Evolutionary conservation across 2,329 filamentous ascomycete species (phyloP), one percentile per base, ranked within the genome.

Genomic region (Alternaria ethzedia): DNA sequence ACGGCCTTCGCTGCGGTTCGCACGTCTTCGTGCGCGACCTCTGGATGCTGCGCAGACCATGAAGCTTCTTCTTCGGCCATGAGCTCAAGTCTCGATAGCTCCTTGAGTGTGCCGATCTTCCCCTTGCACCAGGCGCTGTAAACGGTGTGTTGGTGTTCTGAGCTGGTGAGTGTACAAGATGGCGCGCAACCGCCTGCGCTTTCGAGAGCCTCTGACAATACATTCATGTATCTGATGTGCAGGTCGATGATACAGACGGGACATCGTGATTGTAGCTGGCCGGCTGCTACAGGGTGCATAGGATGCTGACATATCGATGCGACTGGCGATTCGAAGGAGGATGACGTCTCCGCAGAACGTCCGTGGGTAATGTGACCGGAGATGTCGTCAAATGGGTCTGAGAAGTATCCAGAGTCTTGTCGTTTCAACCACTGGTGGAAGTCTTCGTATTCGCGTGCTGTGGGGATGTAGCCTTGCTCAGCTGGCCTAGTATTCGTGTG

Each of bases 321-420:
- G 5, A 66, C 61, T 3, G 66, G 65, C 9, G 63, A 57, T 9
- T 67, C 57, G 30, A 57, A 61, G 11, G 56, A 50, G 8, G 45
- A 44, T 43, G 23, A 44, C 12, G 25, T 60, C 12, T 15, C 23
- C 10, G 17, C 21, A 10, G 28, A 25, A 23, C 30, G 32, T 2
- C 52, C 20, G 7, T 61, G 20, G 43, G 69, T 65, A 51, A 73
- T 61, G 47, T 72, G 70, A 17, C 68, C 62, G 9, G 67, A 60
- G 5, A 75, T 68, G 41, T 74, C 71, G 12, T 70, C 70, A n/a
- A 75, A 72, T 3, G 69, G 62, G 46, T 77, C 74, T 15, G 75
- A 76, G 44, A 75, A 74, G 56, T 76, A 76, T 6, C 75, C 74
- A 1, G 75, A 77, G 54, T 76, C 75, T 43, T 74, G 72, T 30